A percentile compares a stretch with the other conserved stretches of the same genome.
phyloP scores from a whole-genome alignment of 1,284 basidiomycete genomes.

The Moesziomyces parantarcticus region DNA sequence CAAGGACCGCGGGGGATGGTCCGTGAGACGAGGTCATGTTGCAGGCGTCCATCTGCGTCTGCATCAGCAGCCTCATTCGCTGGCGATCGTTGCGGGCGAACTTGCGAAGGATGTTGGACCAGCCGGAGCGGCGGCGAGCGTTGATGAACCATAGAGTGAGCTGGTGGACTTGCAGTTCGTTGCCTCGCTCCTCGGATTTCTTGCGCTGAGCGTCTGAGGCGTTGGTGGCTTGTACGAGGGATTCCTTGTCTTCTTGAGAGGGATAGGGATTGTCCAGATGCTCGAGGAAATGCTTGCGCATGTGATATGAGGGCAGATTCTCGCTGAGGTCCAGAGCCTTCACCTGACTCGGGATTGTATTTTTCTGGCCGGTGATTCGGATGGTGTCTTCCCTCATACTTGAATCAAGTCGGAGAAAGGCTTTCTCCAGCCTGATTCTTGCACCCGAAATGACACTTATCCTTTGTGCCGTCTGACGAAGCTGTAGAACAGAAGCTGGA shows the following conservation, averaged over 20 bases:
- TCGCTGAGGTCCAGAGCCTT: constrained; percentile 11
- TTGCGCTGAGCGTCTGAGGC: constrained; percentile 1
- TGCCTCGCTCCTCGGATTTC: neutral
- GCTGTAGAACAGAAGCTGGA: neutral
- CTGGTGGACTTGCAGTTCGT: constrained; percentile 25
- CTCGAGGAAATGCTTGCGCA: constrained; percentile 59
- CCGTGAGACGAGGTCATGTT: neutral
- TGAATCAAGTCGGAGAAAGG: neutral
- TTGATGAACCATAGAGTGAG: constrained; percentile 66
- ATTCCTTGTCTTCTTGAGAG: constrained; percentile 39
- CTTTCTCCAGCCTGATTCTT: neutral
- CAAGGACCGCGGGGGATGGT: neutral
- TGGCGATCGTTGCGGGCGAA: constrained; percentile 45
- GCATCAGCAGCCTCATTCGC: constrained; percentile 24
- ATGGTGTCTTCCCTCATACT: neutral
- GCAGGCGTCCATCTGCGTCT: constrained; percentile 29
- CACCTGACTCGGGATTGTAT: neutral
- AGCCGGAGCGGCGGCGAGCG: constrained; percentile 62
- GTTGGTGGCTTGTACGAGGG: constrained; percentile 49
- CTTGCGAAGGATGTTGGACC: constrained; percentile 54
- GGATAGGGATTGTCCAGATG: constrained; percentile 59
- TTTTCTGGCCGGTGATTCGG: neutral
- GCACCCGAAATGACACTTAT: neutral
- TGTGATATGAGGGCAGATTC: constrained; percentile 21
- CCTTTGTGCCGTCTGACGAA: neutral